A percentile compares a stretch with the other conserved stretches of the same genome.
Conservation (phyloP, 2,329 filamentous ascomycete genomes). For the Talaromyces rugulosus region DNA sequence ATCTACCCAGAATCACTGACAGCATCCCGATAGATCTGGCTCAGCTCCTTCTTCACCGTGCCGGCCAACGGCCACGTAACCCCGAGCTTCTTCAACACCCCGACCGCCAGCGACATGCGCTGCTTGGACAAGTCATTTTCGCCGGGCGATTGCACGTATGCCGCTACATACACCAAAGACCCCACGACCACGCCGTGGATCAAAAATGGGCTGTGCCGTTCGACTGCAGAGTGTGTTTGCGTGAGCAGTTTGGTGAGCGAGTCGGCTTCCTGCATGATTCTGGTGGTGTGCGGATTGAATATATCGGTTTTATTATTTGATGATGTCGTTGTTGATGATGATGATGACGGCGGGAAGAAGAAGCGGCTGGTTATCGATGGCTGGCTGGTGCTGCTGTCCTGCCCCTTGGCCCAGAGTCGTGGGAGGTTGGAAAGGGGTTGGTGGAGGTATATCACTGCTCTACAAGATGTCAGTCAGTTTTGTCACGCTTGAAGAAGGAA, state of each 20-base stretch:
- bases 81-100: conserved; percentile 9
- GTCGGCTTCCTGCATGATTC: conserved; percentile 71
- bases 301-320: conserved; percentile 4
- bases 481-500: background rate
- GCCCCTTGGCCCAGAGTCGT: background rate
- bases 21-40: background rate
- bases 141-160: background rate
- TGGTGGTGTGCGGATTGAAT: conserved; percentile 58
- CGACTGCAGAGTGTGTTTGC: conserved; percentile 42
- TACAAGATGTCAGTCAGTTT: background rate
- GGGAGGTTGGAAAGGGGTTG: conserved; percentile 59
- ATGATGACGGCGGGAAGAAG: conserved; percentile 14
- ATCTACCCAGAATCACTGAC: background rate
- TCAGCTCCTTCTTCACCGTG: background rate
- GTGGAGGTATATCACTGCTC: conserved; percentile 63
- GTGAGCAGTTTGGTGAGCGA: conserved; percentile 70
- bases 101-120: conserved; percentile 6
- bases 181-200: conserved; percentile 70
- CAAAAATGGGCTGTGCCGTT: conserved; percentile 72
- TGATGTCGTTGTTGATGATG: background rate
- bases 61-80: conserved; percentile 12
- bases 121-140: background rate
- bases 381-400: background rate
- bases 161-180: conserved; percentile 59
- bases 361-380: conserved; percentile 13